Conservation (phyloP, 2,329 filamentous ascomycete species). For the Fusarium sp. region DNA sequence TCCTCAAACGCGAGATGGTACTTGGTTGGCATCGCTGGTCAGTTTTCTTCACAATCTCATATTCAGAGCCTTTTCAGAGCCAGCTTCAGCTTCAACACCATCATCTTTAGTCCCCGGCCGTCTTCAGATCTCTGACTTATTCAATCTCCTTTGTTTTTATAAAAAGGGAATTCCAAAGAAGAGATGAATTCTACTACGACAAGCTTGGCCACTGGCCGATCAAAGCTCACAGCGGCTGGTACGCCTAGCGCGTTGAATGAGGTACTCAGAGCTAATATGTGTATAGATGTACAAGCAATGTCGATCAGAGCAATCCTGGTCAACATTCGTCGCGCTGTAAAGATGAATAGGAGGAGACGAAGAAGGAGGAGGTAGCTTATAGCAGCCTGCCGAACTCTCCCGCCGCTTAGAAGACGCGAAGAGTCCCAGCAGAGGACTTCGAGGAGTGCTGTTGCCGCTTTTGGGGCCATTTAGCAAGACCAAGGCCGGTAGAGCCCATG, state of each 20-base stretch:
- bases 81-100: neutral
- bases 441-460: too few relatives aligned
- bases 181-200: accelerated
- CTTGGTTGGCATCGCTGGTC: neutral
- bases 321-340: neutral
- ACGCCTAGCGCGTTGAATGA: neutral
- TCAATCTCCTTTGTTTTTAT: accelerated
- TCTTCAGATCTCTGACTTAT: neutral
- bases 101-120: accelerated
- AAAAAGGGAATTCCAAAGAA: too few relatives aligned
- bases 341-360: neutral
- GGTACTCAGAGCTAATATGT: neutral
- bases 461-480: too few relatives aligned
- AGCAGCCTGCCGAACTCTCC: accelerated
- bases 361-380: neutral
- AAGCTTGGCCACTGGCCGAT: accelerated
- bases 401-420: neutral
- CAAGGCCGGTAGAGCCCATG: accelerated
- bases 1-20: accelerated
- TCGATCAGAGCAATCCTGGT: neutral
- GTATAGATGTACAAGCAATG: neutral
- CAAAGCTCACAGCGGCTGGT: accelerated
- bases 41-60: neutral
- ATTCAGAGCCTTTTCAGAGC: accelerated
- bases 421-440: neutral